Percentiles rank a stretch among this genome's conserved stretches.
Evolutionary conservation across 352 stramenopile genomes (phyloP).

Genomic region (Pythium plurisporium): DNA sequence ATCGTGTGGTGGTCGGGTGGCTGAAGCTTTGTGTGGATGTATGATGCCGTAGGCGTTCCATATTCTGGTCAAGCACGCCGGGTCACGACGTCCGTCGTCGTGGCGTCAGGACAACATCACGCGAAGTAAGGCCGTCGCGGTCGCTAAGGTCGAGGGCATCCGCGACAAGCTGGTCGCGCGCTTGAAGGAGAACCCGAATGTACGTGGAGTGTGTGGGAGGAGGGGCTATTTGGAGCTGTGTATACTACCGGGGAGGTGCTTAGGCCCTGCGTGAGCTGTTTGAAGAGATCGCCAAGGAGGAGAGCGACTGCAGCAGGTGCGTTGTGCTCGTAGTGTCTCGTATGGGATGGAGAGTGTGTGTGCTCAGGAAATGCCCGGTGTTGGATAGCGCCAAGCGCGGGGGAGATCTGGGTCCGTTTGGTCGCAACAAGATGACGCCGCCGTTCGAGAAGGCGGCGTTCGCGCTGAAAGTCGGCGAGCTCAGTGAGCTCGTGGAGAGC

Average conservation of each 20-base stretch:
- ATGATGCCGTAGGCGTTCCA: slow-evolving; percentile 49
- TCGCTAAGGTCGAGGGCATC: slow-evolving; percentile 73
- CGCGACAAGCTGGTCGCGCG: slow-evolving; percentile 75
- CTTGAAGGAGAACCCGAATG: slow-evolving; percentile 58
- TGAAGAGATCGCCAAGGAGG: slow-evolving; percentile 81
- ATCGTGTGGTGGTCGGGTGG: background rate
- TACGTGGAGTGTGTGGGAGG: slow-evolving; percentile 21
- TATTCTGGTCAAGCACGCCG: slow-evolving; percentile 87
- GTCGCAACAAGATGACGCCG: slow-evolving; percentile 89
- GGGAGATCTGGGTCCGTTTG: slow-evolving; percentile 88
- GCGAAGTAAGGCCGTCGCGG: slow-evolving; percentile 79
- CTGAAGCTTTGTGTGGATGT: background rate
- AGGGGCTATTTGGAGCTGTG: background rate
- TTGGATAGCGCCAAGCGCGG: slow-evolving; percentile 85
- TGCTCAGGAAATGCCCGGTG: no score
- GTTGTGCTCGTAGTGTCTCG: no score
- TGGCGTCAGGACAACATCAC: slow-evolving; percentile 88
- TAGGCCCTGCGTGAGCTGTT: slow-evolving; percentile 66
- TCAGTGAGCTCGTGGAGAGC: slow-evolving; percentile 94
- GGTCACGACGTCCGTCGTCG: slow-evolving; percentile 74
- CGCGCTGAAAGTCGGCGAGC: slow-evolving; percentile 88
- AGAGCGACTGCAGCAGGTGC: slow-evolving; percentile 89
- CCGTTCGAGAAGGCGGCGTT: slow-evolving; percentile 92
- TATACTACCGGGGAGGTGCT: background rate
- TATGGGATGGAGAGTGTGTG: no score